A percentile compares a stretch with the other conserved stretches of the same genome.
Evolutionary conservation across 1,284 basidiomycete species (phyloP).

Genomic region (Rhodotorula sp.): DNA sequence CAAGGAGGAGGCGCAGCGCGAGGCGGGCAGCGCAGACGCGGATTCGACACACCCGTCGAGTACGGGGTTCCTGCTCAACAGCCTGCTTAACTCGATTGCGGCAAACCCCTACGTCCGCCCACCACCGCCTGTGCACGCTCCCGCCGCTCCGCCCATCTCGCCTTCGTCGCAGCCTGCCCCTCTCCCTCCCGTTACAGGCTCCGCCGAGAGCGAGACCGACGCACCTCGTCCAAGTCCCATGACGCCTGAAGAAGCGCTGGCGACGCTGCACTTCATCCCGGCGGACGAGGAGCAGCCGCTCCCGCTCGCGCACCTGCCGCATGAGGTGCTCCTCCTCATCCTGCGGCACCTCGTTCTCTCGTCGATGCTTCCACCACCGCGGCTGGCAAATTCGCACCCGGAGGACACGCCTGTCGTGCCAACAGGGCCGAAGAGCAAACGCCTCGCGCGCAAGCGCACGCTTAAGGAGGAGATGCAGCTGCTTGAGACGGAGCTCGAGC

Average conservation of each 20-base stretch:
- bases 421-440: neutral
- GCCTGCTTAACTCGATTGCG: constrained; percentile 31
- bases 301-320: constrained; percentile 25
- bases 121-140: neutral
- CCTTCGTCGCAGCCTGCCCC: neutral
- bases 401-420: neutral
- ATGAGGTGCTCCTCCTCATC: constrained; percentile 37
- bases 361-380: constrained; percentile 29
- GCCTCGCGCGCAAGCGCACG: constrained; percentile 13
- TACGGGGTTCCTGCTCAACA: constrained; percentile 30
- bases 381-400: neutral
- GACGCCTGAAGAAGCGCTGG: constrained; percentile 27
- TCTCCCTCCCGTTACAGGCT: neutral
- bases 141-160: neutral
- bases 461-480: constrained; percentile 23
- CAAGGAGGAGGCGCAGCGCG: constrained; percentile 30
- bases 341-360: constrained; percentile 31
- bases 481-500: constrained; percentile 31
- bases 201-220: too few species aligned
- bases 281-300: constrained; percentile 31
- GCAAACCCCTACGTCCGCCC: constrained; percentile 39
- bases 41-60: constrained; percentile 29
- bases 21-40: constrained; percentile 20
- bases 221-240: neutral
- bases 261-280: constrained; percentile 28